Evolutionary conservation across 78 protist genomes (phyloP).

Genomic region (Acrasis kona): DNA sequence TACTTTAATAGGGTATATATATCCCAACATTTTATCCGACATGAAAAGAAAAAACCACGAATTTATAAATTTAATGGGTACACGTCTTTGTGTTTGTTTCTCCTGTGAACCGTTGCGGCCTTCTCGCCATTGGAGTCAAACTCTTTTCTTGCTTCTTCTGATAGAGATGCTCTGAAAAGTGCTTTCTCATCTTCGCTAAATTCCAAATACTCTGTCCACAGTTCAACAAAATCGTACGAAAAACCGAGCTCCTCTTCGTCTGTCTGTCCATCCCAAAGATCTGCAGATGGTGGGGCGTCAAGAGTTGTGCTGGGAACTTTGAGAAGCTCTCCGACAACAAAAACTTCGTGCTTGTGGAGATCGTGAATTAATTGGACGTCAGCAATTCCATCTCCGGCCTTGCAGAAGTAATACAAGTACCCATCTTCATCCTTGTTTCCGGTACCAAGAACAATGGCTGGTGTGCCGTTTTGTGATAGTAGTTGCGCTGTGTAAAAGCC

Average conservation of each 20-base stretch:
- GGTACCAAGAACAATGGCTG: slow-evolving; percentile 43
- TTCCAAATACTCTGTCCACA: background rate
- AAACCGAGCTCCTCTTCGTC: slow-evolving; percentile 79
- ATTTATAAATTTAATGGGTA: too few relatives aligned
- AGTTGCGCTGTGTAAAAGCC: slow-evolving; percentile 55
- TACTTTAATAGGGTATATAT: too few relatives aligned
- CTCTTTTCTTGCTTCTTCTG: background rate
- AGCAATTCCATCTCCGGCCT: slow-evolving; percentile 74
- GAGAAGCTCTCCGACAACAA: slow-evolving; percentile 20
- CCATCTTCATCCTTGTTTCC: slow-evolving; percentile 67
- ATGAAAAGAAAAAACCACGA: too few relatives aligned
- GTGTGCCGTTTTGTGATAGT: slow-evolving; percentile 21
- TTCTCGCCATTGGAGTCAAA: background rate
- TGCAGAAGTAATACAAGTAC: slow-evolving; percentile 66
- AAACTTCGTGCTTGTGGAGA: slow-evolving; percentile 61
- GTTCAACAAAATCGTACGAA: slow-evolving; percentile 48
- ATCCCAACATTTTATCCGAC: too few relatives aligned
- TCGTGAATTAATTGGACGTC: slow-evolving; percentile 70
- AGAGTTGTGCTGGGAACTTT: slow-evolving; percentile 33
- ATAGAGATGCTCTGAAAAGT: background rate
- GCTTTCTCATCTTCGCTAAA: background rate
- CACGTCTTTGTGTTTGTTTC: slow-evolving; percentile 11
- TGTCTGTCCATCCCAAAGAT: slow-evolving; percentile 80
- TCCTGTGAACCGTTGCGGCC: background rate
- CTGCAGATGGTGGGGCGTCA: slow-evolving; percentile 67